phyloP scores from a whole-genome alignment of 179 eudicot genomes.

The Beta lomatogona region DNA sequence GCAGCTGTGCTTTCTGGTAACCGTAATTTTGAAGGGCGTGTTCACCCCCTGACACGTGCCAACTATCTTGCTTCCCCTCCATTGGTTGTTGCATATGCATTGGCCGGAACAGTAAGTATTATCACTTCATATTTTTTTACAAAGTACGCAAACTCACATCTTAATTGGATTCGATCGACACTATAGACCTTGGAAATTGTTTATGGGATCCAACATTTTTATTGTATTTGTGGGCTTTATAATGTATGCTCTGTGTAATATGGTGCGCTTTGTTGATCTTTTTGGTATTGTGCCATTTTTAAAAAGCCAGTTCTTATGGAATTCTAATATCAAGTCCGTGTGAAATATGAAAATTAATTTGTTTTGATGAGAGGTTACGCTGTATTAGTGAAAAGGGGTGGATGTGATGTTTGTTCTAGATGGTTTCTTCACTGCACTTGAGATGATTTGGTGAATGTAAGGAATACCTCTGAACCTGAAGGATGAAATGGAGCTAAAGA shows the following conservation, averaged over 20 bases:
- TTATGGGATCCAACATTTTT: background rate
- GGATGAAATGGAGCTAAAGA: background rate
- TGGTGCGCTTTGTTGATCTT: background rate
- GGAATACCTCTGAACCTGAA: background rate
- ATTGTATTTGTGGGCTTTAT: background rate
- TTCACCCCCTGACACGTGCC: slow-evolving; percentile 94
- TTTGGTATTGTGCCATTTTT: background rate
- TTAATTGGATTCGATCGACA: background rate
- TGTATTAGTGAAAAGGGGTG: background rate
- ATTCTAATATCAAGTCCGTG: background rate
- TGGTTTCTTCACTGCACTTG: background rate
- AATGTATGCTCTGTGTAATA: background rate
- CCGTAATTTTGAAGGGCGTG: slow-evolving; percentile 99
- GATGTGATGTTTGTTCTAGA: background rate
- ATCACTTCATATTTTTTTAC: no score
- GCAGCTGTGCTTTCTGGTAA: slow-evolving; percentile 99
- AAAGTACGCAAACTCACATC: background rate
- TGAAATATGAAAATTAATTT: background rate
- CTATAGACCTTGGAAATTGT: background rate
- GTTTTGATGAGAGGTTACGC: background rate
- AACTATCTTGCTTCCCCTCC: slow-evolving; percentile 99
- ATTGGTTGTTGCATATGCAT: slow-evolving; percentile 95
- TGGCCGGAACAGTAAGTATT: slow-evolving; percentile 90
- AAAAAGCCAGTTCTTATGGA: background rate
- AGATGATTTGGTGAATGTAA: background rate